Conservation (phyloP, 2,329 filamentous ascomycete genomes). For the Hypoxylon sp. region DNA sequence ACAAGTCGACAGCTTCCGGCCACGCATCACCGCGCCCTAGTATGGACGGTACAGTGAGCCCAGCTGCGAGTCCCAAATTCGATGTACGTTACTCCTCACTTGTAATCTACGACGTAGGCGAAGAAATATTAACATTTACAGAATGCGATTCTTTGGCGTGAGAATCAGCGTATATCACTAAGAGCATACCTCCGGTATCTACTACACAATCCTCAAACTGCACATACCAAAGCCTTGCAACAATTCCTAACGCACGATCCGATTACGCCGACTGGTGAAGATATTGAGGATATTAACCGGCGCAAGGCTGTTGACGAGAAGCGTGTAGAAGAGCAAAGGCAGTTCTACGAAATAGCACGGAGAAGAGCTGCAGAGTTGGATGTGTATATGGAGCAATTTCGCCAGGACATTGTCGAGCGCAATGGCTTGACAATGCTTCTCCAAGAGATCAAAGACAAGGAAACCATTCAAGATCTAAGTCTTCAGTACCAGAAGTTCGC, state of each 20-base stretch:
- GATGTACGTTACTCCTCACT: constrained; percentile 43
- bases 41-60: constrained; percentile 60
- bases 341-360: constrained; percentile 95
- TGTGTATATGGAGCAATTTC: constrained; percentile 96
- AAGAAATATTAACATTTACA: constrained; percentile 55
- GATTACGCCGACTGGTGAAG: constrained; percentile 83
- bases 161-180: constrained; percentile 91
- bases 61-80: constrained; percentile 53
- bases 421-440: constrained; percentile 95
- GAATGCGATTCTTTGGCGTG: constrained; percentile 79
- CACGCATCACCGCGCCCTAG: constrained; percentile 55
- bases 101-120: neutral
- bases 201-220: constrained; percentile 86
- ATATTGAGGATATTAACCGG: constrained; percentile 83
- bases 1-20: constrained; percentile 56
- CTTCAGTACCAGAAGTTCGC: constrained; percentile 98
- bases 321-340: constrained; percentile 90
- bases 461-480: constrained; percentile 87
- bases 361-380: constrained; percentile 92
- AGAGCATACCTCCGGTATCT: constrained; percentile 91
- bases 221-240: constrained; percentile 84
- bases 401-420: constrained; percentile 75
- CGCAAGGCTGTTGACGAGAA: constrained; percentile 88
- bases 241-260: constrained; percentile 85
- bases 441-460: constrained; percentile 91